Base-by-base conservation (phyloP, 768 basidiomycete species). In the Rhodotorula taiwanensis region DNA sequence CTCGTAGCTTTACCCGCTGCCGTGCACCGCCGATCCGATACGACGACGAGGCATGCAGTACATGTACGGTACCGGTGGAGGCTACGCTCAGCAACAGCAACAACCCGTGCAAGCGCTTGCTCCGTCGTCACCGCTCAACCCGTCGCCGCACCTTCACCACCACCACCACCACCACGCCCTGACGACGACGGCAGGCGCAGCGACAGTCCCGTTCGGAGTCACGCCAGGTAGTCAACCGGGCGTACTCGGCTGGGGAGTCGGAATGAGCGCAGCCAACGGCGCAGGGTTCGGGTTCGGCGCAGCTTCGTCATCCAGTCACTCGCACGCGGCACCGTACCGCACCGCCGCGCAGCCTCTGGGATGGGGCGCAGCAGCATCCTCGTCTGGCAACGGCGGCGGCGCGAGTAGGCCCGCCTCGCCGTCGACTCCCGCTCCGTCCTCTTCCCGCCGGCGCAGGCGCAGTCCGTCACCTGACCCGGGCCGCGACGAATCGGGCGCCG, bases 181-280 rank as follows among this genome's bases (percentile, higher is more conserved):
- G 3, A 1, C 45, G 10, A 4, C 55, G 18, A 4, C 55, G 20
- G 10, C 31, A 30, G 50, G 28, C 28, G 21, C 45, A 0, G 59
- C 50, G 31, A 23, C 23, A 34, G 57, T 69, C 27, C 39, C 67
- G 1, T 69, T 69, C 27, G 63, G 63, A 34, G 21, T 39, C 13
- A 27, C 55, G 1, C 63, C 67, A 2, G 66, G 61, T 18, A 48
- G 56, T 10, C 67, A 69, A 9, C 67, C 67, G 0, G 62, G 63
- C 8, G 49, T 51, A 0, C 58, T 69, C 39, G 55, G 60, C 41
- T 62, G 60, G 58, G 67, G 63, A 1, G 49, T 68, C 9, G 67
- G 67, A 21, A 60, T 68, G 64, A 56, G 58, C 48, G 36, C 47
- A 9, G 58, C 64, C 2, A 65, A 65, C 44, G 41, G 58, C 13